Evolutionary conservation across 139 green algal species (phyloP), one percentile per base, ranked within the genome.

Genomic region (Chlamydomonas incerta): DNA sequence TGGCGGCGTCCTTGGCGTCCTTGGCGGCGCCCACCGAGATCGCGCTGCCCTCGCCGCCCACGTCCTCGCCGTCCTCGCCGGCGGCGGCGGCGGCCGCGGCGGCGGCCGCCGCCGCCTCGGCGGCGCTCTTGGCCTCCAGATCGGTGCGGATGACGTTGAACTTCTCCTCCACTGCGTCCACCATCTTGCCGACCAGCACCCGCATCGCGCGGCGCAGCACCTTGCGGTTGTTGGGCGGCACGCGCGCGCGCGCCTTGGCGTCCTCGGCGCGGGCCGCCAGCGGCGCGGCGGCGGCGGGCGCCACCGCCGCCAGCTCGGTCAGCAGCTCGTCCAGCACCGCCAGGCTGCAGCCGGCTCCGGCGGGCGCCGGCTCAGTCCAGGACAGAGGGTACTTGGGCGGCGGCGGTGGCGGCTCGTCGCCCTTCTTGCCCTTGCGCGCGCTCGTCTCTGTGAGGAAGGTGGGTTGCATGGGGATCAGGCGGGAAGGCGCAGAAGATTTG

Each of bases 111-210:
- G 66, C 66, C 15, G n/a, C 35, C 26, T 33, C 68, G 5, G 34
- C 68, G 13, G 76, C 62, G 0, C 26, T 31, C 80, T 86, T 86
- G 29, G 80, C 80, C 68, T 86, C 80, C 68, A 80, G 28, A 34
- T 86, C 80, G 2, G 68, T n/a, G 1, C 68, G 6, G 3, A 86
- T 31, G 21, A 29, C 15, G 41, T 52, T 35, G n/a, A 86, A 33
- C 47, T 26, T 34, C 1, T 73, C 80, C 57, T 86, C 80, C 80
- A 71, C 46, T 0, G 65, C 34, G 29, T 86, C 80, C 68, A 80
- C 80, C 80, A 79, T 41, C 34, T 35, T 57, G 3, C 58, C 8
- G 26, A 86, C 80, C 34, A 86, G 68, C 15, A 5, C 13, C 17
- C 80, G 68, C 80, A 86, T 79, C 31, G 80, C 68, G 46, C 68